Evolutionary conservation across 2,329 filamentous ascomycete genomes (phyloP).

Genomic region (Sporothrix dimorphospora): DNA sequence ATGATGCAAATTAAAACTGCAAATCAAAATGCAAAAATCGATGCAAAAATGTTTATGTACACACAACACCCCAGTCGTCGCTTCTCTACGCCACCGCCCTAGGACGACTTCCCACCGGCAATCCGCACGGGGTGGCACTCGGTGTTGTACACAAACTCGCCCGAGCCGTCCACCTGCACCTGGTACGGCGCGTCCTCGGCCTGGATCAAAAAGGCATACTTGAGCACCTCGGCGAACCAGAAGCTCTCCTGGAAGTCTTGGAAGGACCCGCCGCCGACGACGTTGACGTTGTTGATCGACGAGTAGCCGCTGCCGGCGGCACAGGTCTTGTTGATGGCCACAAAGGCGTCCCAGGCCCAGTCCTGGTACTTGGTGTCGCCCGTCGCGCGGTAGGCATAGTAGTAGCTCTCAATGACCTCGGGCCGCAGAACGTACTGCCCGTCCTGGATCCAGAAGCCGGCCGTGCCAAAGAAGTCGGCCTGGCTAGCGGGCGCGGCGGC

Average conservation of each 20-base stretch:
- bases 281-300: slow-evolving; percentile 68
- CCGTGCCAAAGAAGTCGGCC: slow-evolving; percentile 62
- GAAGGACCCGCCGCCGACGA: slow-evolving; percentile 60
- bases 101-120: slow-evolving; percentile 8
- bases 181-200: slow-evolving; percentile 60
- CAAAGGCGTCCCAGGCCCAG: slow-evolving; percentile 81
- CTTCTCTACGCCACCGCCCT: no score
- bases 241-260: slow-evolving; percentile 82
- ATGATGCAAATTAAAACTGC: not conserved
- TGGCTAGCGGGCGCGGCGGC: slow-evolving; percentile 50
- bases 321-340: slow-evolving; percentile 66
- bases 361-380: slow-evolving; percentile 76
- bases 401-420: slow-evolving; percentile 82
- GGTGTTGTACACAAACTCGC: slow-evolving; percentile 55
- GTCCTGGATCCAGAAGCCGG: slow-evolving; percentile 72
- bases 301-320: slow-evolving; percentile 68
- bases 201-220: slow-evolving; percentile 78
- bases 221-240: slow-evolving; percentile 84
- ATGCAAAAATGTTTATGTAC: slow-evolving; percentile 16
- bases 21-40: not conserved
- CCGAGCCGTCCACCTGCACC: slow-evolving; percentile 49
- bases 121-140: slow-evolving; percentile 48
- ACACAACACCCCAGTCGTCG: no score
- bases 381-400: slow-evolving; percentile 84
- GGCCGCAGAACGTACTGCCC: slow-evolving; percentile 70